Evolutionary conservation across 441 rosid genomes (phyloP), one percentile per base, ranked within the genome.

Genomic region (Mallotus repandus): DNA sequence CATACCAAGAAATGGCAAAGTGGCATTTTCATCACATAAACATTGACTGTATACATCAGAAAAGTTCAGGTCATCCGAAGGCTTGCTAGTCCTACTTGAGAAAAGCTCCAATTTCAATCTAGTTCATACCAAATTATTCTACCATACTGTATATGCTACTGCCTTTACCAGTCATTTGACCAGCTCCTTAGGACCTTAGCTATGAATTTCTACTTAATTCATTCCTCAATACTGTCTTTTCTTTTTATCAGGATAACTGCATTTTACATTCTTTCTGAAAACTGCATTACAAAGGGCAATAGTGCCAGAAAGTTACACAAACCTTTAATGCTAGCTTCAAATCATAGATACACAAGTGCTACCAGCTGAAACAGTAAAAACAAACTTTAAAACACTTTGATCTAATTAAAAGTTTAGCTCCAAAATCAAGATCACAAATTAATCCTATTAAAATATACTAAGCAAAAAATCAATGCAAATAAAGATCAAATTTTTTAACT

Each of bases 271-370:
- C 73, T 21, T 9, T 46, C 2, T 22, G 48, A 41, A 48, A 25
- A 46, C 60, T 46, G 46, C 66, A 58, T 16, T 15, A 9, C 50
- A 41, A 71, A 49, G 0, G 60, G 50, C 32, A 62, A 18, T 13
- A n/a, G 14, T 2, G 13, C n/a, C 6, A 10, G 49, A 9, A 53
- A 50, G 5, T 60, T 54, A 10, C 45, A 46, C 3, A n/a, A 4
- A 63, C 69, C 21, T 54, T 10, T 2, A 52, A 72, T 55, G 43
- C 45, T 21, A 16, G 63, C 45, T 73, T 66, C 29, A 59, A 45
- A n/a, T 22, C 21, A 13, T 7, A 0, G 12, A 41, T 41, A 22
- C 15, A 54, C 32, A 55, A 45, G 13, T 19, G 32, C 22, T 45
- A 62, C 13, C 21, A 58, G 25, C 12, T 18, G 29, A 49, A 4